Percentiles rank a stretch among this genome's conserved stretches.
These are phyloP conservation scores for Vitis hybrid DNA, from an alignment of 177 flowering plant species.

Conservation along the genomic window DNA sequence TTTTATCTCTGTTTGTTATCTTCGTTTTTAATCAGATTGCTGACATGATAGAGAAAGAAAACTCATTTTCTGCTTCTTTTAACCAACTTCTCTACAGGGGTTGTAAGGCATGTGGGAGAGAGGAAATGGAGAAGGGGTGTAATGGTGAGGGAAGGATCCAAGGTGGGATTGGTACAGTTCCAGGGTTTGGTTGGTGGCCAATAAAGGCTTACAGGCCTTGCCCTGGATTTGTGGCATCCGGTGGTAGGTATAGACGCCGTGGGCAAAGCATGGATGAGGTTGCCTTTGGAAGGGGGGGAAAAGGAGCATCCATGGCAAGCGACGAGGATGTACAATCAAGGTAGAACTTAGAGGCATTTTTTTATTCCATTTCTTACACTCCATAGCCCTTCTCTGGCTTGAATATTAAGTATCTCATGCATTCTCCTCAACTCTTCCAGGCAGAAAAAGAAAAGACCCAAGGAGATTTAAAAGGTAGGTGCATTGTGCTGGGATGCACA, in stretches of 20 bases:
- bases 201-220: conserved; percentile 97
- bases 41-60: not conserved
- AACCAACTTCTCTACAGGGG: conserved; percentile 41
- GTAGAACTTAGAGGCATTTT: conserved; percentile 25
- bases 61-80: conserved; percentile 1
- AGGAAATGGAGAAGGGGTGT: conserved; percentile 81
- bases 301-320: conserved; percentile 18
- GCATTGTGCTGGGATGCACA: not conserved
- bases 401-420: not conserved
- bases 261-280: conserved; percentile 99
- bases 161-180: conserved; percentile 94
- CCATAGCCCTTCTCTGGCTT: not conserved
- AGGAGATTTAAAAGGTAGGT: conserved; percentile 31
- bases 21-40: not conserved
- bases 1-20: not conserved
- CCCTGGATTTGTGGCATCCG: conserved; percentile 82
- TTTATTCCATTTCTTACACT: not conserved
- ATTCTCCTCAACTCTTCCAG: conserved; percentile 27
- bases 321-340: conserved; percentile 36
- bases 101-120: conserved; percentile 81
- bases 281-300: conserved; percentile 58
- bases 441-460: conserved; percentile 28
- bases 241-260: conserved; percentile 79
- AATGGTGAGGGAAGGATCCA: conserved; percentile 98
- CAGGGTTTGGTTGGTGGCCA: conserved; percentile 99